Conservation (phyloP, 805 yeast species). For the Sugiyamaella lignohabitans region DNA sequence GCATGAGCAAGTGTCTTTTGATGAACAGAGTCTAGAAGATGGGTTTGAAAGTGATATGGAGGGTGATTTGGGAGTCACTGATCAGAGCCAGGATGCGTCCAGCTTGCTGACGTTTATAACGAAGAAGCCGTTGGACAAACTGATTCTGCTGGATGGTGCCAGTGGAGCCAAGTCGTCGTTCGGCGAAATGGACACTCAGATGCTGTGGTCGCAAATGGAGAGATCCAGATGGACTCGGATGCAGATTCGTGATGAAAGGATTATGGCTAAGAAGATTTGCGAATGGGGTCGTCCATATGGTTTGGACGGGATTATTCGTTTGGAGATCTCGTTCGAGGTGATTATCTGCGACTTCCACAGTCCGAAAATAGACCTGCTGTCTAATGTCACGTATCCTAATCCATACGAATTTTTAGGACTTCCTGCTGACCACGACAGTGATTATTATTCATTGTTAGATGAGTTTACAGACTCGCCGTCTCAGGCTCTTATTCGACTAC, state of each 20-base stretch:
- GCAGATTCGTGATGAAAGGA: conserved; percentile 36
- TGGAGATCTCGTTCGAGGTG: conserved; percentile 59
- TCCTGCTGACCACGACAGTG: conserved; percentile 21
- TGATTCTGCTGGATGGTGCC: conserved; percentile 58
- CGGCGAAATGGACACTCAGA: conserved; percentile 59
- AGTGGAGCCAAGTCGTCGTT: conserved; percentile 54
- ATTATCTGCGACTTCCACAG: conserved; percentile 50
- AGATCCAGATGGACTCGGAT: conserved; percentile 28
- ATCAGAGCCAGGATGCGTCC: conserved; percentile 1
- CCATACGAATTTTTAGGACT: conserved; percentile 2
- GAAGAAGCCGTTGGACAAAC: conserved; percentile 38
- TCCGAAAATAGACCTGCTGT: conserved; percentile 40
- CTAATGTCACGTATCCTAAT: conserved; percentile 1
- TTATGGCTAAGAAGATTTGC: conserved; percentile 47
- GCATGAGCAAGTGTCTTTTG: not conserved
- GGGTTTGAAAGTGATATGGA: not conserved
- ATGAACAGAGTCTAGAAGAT: not conserved
- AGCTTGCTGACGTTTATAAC: conserved; percentile 43
- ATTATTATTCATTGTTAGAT: conserved; percentile 3
- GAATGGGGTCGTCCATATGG: conserved; percentile 48
- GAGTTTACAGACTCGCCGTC: not conserved
- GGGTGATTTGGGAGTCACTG: not conserved
- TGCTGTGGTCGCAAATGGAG: conserved; percentile 32
- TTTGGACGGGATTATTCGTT: conserved; percentile 51
- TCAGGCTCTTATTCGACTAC: conserved; percentile 19